phyloP scores from a whole-genome alignment of 441 rosid genomes.

The Brassica hybrid region DNA sequence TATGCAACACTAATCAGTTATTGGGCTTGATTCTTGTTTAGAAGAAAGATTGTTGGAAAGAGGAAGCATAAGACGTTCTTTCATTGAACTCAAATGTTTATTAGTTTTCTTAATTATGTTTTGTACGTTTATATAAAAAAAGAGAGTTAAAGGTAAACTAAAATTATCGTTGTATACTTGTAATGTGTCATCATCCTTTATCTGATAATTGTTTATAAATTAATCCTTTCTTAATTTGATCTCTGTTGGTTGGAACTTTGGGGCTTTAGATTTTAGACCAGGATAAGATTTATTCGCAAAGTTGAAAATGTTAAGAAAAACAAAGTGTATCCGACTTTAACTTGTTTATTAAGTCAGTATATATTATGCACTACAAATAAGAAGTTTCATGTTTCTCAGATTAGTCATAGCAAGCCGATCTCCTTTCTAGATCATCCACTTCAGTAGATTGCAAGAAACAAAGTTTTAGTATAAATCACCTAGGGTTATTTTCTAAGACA shows the following conservation, averaged over 20 bases:
- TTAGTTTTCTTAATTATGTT: not conserved
- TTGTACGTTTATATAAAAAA: not conserved
- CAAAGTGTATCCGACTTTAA: not conserved
- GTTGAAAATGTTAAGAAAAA: not conserved
- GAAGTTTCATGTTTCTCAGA: not conserved
- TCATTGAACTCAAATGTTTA: conserved; percentile 6
- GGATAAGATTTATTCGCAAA: not conserved
- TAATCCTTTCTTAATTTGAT: not conserved
- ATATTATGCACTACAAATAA: not conserved
- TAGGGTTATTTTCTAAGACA: not conserved
- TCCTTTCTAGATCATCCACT: conserved; percentile 75
- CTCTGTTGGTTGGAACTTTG: not conserved
- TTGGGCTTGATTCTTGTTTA: conserved; percentile 16
- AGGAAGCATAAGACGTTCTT: conserved; percentile 21
- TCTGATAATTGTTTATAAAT: conserved; percentile 6
- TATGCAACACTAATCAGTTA: not conserved
- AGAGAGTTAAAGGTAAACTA: not conserved
- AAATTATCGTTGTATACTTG: not conserved
- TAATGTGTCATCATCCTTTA: conserved; percentile 27
- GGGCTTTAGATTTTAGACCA: conserved; percentile 3
- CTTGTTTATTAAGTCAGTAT: not conserved
- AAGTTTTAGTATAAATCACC: not conserved
- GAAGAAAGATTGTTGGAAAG: conserved; percentile 26
- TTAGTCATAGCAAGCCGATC: conserved; percentile 77
- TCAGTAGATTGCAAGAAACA: conserved; percentile 51